phyloP scores from a whole-genome alignment of 1,284 basidiomycete genomes.

The Irpex rosettiformis region DNA sequence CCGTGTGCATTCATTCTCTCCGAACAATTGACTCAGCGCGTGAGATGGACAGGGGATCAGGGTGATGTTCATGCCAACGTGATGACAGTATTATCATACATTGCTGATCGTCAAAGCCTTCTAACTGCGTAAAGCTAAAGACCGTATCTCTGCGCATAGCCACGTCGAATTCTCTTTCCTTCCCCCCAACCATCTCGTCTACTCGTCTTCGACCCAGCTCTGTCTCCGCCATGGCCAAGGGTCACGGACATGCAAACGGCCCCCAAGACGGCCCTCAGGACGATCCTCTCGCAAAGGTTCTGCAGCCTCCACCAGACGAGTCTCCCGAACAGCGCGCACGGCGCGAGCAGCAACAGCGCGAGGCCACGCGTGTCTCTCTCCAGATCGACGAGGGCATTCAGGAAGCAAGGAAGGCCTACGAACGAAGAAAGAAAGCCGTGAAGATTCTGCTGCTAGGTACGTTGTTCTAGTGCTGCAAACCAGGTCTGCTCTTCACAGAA shows the following conservation, averaged over 20 bases:
- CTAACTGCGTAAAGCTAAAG: neutral
- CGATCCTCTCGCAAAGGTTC: conserved; percentile 31
- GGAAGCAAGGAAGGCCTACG: conserved; percentile 46
- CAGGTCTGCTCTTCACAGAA: neutral
- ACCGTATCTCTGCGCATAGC: neutral
- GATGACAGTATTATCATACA: neutral
- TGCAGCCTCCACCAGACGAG: conserved; percentile 39
- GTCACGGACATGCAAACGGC: conserved; percentile 17
- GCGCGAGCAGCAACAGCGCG: conserved; percentile 39
- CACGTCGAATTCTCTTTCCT: neutral
- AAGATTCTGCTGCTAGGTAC: conserved; percentile 64
- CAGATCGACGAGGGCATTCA: conserved; percentile 58
- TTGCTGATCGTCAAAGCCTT: neutral
- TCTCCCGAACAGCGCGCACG: conserved; percentile 39
- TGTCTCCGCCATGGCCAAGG: conserved; percentile 10
- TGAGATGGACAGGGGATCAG: too few species aligned
- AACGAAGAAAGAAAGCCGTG: conserved; percentile 53
- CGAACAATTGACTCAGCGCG: too few species aligned
- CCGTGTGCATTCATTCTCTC: too few species aligned
- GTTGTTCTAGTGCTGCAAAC: conserved; percentile 13
- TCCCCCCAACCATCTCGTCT: neutral
- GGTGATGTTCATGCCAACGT: neutral
- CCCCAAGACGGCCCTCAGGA: conserved; percentile 23
- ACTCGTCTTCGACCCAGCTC: too few species aligned
- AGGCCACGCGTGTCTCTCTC: conserved; percentile 41